Evolutionary conservation across 2,329 filamentous ascomycete genomes (phyloP).

Genomic region (Eutypella sp.): DNA sequence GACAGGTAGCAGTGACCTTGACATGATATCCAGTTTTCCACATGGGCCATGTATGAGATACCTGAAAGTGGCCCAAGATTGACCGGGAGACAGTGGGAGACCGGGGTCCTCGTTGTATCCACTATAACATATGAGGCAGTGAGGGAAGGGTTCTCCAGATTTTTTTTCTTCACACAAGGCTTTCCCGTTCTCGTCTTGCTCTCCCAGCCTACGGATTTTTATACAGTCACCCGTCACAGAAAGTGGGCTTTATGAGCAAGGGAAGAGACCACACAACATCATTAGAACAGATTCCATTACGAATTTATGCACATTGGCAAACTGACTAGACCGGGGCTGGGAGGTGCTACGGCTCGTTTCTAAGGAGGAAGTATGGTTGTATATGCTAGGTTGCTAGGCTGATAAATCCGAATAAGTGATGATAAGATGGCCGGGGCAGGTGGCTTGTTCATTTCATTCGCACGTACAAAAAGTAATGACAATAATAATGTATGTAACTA

Average conservation of each 20-base stretch:
- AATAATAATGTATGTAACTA: not conserved
- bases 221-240: conserved; percentile 8
- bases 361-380: conserved; percentile 1
- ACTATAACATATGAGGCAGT: too few relatives aligned
- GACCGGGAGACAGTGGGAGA: too few relatives aligned
- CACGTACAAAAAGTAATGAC: too few relatives aligned
- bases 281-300: conserved; percentile 29
- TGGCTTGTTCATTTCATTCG: too few relatives aligned
- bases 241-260: not conserved
- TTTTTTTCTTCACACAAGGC: conserved; percentile 24
- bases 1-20: conserved; percentile 3
- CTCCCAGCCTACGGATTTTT: conserved; percentile 28
- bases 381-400: not conserved
- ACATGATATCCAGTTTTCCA: conserved; percentile 1
- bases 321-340: conserved; percentile 4
- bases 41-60: not conserved
- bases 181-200: conserved; percentile 18
- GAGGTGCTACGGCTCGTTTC: too few relatives aligned
- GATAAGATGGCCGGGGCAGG: too few relatives aligned
- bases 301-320: conserved; percentile 3
- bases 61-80: conserved; percentile 8
- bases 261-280: conserved; percentile 22
- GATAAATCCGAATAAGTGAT: too few relatives aligned
- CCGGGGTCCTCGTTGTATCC: too few relatives aligned
- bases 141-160: conserved; percentile 22